phyloP scores from a whole-genome alignment of 2,329 filamentous ascomycete genomes.

The Trichoderma arundinaceum region DNA sequence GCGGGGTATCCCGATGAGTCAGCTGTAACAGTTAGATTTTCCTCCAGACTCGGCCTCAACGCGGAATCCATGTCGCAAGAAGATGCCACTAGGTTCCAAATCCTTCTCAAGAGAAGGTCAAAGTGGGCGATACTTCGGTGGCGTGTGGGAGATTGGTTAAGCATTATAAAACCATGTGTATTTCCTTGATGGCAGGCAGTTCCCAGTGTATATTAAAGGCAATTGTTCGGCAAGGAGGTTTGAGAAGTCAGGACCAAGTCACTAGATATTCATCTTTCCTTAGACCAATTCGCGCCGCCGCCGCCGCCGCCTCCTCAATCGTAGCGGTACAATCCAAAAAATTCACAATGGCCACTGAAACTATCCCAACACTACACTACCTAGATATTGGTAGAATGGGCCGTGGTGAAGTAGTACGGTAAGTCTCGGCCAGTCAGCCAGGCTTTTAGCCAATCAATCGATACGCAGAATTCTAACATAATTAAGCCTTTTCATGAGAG shows the following conservation, averaged over 20 bases:
- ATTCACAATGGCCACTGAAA: slow-evolving; percentile 1
- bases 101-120: not conserved
- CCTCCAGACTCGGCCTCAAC: not conserved
- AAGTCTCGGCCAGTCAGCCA: not conserved
- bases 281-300: not conserved
- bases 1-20: not conserved
- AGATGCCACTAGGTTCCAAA: not conserved
- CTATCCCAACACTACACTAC: slow-evolving; percentile 20
- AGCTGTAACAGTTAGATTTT: not conserved
- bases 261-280: not conserved
- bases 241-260: not conserved
- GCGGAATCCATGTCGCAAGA: not conserved
- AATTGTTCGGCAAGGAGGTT: not conserved
- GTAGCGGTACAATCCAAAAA: not conserved
- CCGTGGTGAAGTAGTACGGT: slow-evolving; percentile 26
- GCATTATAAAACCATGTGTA: not conserved
- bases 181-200: not conserved
- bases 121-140: not conserved
- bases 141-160: not conserved
- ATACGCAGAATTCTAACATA: no score
- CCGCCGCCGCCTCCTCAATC: not conserved
- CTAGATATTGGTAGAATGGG: slow-evolving; percentile 20
- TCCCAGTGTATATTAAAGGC: not conserved
- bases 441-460: not conserved
- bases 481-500: slow-evolving; percentile 15